Conservation (phyloP, 371 early-diverging fungal genomes). For the Apophysomyces variabilis region DNA sequence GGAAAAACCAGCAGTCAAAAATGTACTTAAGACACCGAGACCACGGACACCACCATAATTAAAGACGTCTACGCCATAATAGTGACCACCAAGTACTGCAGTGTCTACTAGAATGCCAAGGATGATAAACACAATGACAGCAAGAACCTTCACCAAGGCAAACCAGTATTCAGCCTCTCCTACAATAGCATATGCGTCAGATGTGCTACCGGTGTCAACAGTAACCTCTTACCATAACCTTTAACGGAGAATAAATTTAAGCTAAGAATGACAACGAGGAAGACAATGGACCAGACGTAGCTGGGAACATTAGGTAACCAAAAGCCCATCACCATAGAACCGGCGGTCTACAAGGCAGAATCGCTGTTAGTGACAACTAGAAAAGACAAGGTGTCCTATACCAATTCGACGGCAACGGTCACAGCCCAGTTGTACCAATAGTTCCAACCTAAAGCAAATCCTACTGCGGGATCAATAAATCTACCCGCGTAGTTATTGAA, state of each 20-base stretch:
- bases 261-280: conserved; percentile 48
- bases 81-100: conserved; percentile 52
- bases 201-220: not conserved
- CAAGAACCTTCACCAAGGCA: conserved; percentile 66
- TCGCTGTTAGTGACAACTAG: not conserved
- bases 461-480: conserved; percentile 86
- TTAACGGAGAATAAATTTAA: conserved; percentile 59
- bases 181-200: conserved; percentile 11
- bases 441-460: conserved; percentile 86
- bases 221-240: conserved; percentile 47
- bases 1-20: conserved; percentile 85
- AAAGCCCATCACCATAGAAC: conserved; percentile 53
- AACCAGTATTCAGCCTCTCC: conserved; percentile 73
- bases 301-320: conserved; percentile 74
- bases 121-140: conserved; percentile 69
- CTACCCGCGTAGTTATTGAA: conserved; percentile 86
- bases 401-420: conserved; percentile 77
- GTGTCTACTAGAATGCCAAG: conserved; percentile 64
- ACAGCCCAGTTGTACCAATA: conserved; percentile 83
- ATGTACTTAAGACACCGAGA: conserved; percentile 46
- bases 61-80: conserved; percentile 36
- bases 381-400: conserved; percentile 9
- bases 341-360: conserved; percentile 18
- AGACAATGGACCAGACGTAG: conserved; percentile 55
- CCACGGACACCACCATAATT: conserved; percentile 39